Conservation (phyloP, 352 stramenopile species). For the Phytophthora pseudosyringae region DNA sequence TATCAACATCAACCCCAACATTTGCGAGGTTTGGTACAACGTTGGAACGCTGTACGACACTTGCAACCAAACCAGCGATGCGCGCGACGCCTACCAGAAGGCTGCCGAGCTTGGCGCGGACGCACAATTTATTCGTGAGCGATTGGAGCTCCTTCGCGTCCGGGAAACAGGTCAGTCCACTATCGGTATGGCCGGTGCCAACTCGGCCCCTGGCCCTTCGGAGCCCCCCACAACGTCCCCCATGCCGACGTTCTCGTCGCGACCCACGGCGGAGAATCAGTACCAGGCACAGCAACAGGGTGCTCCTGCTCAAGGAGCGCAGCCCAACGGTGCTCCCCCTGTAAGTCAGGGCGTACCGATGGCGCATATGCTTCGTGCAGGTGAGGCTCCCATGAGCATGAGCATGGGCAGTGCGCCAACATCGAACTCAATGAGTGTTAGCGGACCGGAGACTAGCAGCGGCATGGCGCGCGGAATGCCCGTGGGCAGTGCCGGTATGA, state of each 20-base stretch:
- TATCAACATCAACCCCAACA: constrained; percentile 93
- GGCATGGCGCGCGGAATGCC: constrained; percentile 54
- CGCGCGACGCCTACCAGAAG: constrained; percentile 90
- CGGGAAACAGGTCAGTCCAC: constrained; percentile 83
- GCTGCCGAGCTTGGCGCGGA: constrained; percentile 85
- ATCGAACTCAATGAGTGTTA: constrained; percentile 45
- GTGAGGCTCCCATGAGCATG: constrained; percentile 57
- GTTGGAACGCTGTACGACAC: constrained; percentile 91
- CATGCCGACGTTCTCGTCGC: constrained; percentile 85
- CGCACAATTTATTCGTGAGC: constrained; percentile 85
- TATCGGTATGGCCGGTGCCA: constrained; percentile 84
- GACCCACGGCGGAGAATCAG: constrained; percentile 64
- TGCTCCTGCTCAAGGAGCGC: constrained; percentile 29
- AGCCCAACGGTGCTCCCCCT: constrained; percentile 38
- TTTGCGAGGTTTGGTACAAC: constrained; percentile 93
- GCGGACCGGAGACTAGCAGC: constrained; percentile 52
- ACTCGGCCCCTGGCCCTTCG: constrained; percentile 78
- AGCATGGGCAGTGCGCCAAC: constrained; percentile 53
- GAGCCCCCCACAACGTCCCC: constrained; percentile 86
- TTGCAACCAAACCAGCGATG: constrained; percentile 91
- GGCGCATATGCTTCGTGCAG: constrained; percentile 58
- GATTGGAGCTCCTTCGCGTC: constrained; percentile 77
- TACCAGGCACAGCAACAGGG: constrained; percentile 61
- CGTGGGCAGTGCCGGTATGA: constrained; percentile 57
- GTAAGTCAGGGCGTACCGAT: constrained; percentile 51